Evolutionary conservation across 2,329 filamentous ascomycete species (phyloP), one percentile per base, ranked within the genome.

Genomic region (Phaeoacremonium minimum): DNA sequence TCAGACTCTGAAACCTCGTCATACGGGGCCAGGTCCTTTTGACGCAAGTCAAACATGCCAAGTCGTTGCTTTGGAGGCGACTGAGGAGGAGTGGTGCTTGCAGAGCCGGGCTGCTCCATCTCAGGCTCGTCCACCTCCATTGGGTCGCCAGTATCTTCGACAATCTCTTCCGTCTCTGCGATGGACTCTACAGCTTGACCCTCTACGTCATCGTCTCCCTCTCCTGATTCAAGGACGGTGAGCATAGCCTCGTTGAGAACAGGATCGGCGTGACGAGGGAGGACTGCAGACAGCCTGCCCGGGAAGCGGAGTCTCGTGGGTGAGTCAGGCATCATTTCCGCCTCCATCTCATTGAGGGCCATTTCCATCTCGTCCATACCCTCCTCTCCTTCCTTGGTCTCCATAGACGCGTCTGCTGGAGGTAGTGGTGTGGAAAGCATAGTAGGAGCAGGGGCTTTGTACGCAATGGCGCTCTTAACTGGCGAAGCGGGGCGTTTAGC

Each of bases 1-100:
- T 80, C 76, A 0, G 71, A 75, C 5, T 80, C 75, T 0, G 69
- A 72, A n/a, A 70, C 63, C 20, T 58, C 50, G 28, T 60, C 51
- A 30, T 65, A 66, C 4, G 64, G 61, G 30, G 65, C 55, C 5
- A 71, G 48, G 20, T 76, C 69, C 46, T 70, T 69, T 12, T 68
- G 55, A 7, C 72, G 66, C 5, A 79, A 62, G 12, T 54, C 56
- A 43, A 69, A 73, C n/a, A 51, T 47, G 12, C 53, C 55, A 4
- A 46, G 39, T 4, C 46, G 38, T 13, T 33, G 44, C 35, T 54
- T 51, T 5, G 58, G 51, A 4, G 53, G 44, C 7, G 56, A 50
- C 18, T 53, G 49, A 19, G 55, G 46, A 33, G 53, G 52, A 4
- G 55, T 53, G 7, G 52, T 51, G 33, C 44, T 47, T 20, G 33